Percentiles rank a stretch among this genome's conserved stretches.
phyloP scores from a whole-genome alignment of 345 rosid species.

The Boechera retrofracta region DNA sequence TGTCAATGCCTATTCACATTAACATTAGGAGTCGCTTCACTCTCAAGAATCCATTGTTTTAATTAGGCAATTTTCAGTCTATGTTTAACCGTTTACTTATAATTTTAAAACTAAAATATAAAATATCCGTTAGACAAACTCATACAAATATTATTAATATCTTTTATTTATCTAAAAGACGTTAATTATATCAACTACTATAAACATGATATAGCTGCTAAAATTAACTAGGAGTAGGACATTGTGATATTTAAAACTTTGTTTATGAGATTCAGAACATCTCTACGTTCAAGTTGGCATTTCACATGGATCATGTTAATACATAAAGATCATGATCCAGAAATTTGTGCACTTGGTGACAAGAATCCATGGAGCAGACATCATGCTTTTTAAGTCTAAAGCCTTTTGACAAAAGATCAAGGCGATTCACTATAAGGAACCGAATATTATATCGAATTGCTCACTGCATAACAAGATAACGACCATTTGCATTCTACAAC shows the following conservation, averaged over 20 bases:
- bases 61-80: background rate
- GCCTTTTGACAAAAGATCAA: background rate
- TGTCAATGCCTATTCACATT: constrained; percentile 31
- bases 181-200: background rate
- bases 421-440: background rate
- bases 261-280: background rate
- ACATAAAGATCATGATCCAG: background rate
- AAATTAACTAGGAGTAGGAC: background rate
- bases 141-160: too few species aligned
- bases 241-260: background rate
- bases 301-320: background rate
- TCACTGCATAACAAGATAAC: background rate
- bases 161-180: too few species aligned
- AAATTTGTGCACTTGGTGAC: background rate
- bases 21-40: constrained; percentile 4
- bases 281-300: background rate
- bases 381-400: background rate
- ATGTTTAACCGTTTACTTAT: background rate
- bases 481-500: background rate
- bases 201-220: background rate
- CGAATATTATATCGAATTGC: background rate
- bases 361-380: constrained; percentile 1
- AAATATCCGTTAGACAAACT: background rate
- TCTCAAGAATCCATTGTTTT: background rate
- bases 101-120: background rate